Evolutionary conservation across 2,329 filamentous ascomycete genomes (phyloP), one percentile per base, ranked within the genome.

Genomic region (Colletotrichum sp.): DNA sequence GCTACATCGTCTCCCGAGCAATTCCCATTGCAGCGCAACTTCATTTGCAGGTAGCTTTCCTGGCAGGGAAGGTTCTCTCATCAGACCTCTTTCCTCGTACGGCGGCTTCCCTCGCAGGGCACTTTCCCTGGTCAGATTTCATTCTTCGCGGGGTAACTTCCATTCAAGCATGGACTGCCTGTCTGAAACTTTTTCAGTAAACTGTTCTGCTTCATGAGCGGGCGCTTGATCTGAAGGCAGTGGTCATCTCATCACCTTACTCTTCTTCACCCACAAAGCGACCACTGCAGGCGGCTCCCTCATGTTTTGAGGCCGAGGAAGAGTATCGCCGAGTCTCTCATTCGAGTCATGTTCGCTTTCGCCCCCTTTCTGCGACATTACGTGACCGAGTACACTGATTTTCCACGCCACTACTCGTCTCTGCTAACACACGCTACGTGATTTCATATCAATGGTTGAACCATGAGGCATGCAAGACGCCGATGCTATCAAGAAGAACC

Each of bases 271-370:
- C 39, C 39, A n/a, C 36, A 43, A 43, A 1, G 36, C 36, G 36
- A 43, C 18, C 39, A 43, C 36, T 39, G 0, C 36, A 18, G 5
- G 34, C 15, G 34, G 34, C 34, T 36, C 0, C 15, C 1, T 18
- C 8, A 1, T 39, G 16, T 1, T 39, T 18, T 0, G 36, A 39
- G 36, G 2, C 15, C 36, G 0, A 39, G 8, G 36, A 39, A 18
- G 0, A 39, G 0, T 18, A 39, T 39, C 0, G 0, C 0, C 18
- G 36, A 39, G 36, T 18, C 16, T 39, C 2, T 2, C 30, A 30
- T 30, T 2, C 3, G 8, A 30, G 30, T 9, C 30, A 9, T 9
- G 8, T 30, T 30, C 8, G n/a, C n/a, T n/a, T n/a, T n/a, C n/a
- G n/a, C n/a, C n/a, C n/a, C n/a, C n/a, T n/a, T n/a, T n/a, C n/a